Base-by-base conservation (phyloP, 805 yeast genomes). In the Candida quercuum region DNA sequence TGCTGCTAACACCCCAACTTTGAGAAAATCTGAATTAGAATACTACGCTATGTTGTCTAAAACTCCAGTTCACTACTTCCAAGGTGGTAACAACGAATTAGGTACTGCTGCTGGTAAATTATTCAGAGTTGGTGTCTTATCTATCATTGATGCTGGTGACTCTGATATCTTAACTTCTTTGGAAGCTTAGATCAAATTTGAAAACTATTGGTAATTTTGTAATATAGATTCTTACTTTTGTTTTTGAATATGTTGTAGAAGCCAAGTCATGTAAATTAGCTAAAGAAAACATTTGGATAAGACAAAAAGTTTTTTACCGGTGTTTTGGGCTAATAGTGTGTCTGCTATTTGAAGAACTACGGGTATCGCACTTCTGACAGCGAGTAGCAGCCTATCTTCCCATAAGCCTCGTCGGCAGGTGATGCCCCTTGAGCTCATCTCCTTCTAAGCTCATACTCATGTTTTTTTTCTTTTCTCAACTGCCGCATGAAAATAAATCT, bases 61-160 rank as follows among this genome's bases (percentile, higher is more conserved):
- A 86, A 86, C 96, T 69, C 79, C 78, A 66, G 76, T 73, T 52
- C 89, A 91, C 93, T 94, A 89, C 89, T 93, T 89, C 95, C 93
- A 83, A 75, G 98, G 97, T 80, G 95, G 96, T 73, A 91, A 91
- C 96, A 91, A 91, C 77, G 98, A 91, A 78, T 86, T 91, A 67
- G 98, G 97, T 80, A 93, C 99, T 62, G 96, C 96, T 61, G 91
- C 96, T 77, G 99, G 99, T 89, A 91, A 86, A 76, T 87, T 93
- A 66, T 93, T 93, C 96, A 87, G 97, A 79, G 98, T 93, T 61
- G 98, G 98, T 79, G 91, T 89, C 65, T 76, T 93, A 64, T 77
- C 97, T 64, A 71, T 93, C 63, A 76, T 91, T 64, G 99, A 93
- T 63, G 96, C 96, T 62, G 99, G 99, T 89, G 99, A 93, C 78